phyloP scores from a whole-genome alignment of 768 basidiomycete species.

The Lentinula edodes region DNA sequence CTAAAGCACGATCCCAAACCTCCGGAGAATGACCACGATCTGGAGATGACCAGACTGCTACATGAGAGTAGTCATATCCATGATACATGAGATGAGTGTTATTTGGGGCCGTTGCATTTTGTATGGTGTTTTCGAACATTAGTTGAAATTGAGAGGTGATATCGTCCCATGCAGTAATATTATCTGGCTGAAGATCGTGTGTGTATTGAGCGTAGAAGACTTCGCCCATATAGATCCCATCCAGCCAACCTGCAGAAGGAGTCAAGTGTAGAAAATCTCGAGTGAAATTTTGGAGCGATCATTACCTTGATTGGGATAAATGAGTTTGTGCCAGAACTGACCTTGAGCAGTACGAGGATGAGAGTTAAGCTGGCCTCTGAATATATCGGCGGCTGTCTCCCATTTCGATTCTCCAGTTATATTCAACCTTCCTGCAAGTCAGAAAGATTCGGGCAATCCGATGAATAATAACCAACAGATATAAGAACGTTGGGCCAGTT shows the following conservation, averaged over 20 bases:
- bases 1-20: conserved; percentile 44
- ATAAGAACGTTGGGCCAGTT: conserved; percentile 34
- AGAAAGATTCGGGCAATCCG: neutral
- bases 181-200: conserved; percentile 25
- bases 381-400: conserved; percentile 34
- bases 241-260: conserved; percentile 31
- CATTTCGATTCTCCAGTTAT: conserved; percentile 30
- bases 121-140: conserved; percentile 38
- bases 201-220: conserved; percentile 39
- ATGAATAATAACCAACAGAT: conserved; percentile 22
- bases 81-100: conserved; percentile 41
- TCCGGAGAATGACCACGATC: conserved; percentile 43
- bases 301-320: conserved; percentile 36
- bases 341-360: conserved; percentile 41
- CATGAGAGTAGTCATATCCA: conserved; percentile 42
- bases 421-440: conserved; percentile 21
- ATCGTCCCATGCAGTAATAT: conserved; percentile 34
- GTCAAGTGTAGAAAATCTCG: neutral
- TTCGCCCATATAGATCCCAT: conserved; percentile 43
- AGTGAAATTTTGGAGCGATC: neutral
- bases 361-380: conserved; percentile 30
- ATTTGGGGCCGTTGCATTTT: conserved; percentile 30
- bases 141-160: conserved; percentile 36
- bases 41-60: conserved; percentile 36
- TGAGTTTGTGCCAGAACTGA: conserved; percentile 42